Percentiles rank a stretch among this genome's conserved stretches.
phyloP scores from a whole-genome alignment of 176 grass and related monocot species.

The Raddia guianensis region DNA sequence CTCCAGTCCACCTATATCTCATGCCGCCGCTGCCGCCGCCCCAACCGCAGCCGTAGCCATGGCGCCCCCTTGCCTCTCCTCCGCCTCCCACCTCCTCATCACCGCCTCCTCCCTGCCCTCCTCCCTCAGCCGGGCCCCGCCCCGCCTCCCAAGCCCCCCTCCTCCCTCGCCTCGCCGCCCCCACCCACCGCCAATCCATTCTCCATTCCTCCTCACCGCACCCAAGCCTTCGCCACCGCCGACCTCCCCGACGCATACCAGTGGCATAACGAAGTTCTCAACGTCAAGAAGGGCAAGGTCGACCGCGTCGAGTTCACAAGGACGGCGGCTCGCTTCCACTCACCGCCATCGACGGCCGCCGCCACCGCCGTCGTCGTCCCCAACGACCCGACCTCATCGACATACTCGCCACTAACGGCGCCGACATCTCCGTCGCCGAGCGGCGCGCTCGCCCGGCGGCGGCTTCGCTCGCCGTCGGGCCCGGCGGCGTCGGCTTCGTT shows the following conservation, averaged over 20 bases:
- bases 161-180: slow-evolving; percentile 49
- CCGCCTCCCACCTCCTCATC: slow-evolving; percentile 65
- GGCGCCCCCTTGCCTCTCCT: slow-evolving; percentile 55
- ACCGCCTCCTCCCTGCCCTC: slow-evolving; percentile 33
- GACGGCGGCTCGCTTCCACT: slow-evolving; percentile 79
- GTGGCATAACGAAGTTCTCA: slow-evolving; percentile 97
- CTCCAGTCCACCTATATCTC: no score
- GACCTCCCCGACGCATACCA: slow-evolving; percentile 80
- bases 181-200: slow-evolving; percentile 62
- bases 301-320: slow-evolving; percentile 89
- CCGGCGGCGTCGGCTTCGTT: slow-evolving; percentile 67
- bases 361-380: slow-evolving; percentile 74
- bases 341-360: slow-evolving; percentile 75
- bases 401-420: slow-evolving; percentile 93
- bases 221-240: slow-evolving; percentile 43
- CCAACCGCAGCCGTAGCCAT: slow-evolving; percentile 23
- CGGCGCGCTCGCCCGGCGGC: no score
- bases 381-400: slow-evolving; percentile 96
- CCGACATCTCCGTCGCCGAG: slow-evolving; percentile 96
- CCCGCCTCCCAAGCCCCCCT: slow-evolving; percentile 50
- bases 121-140: slow-evolving; percentile 21
- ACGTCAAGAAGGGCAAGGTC: slow-evolving; percentile 85
- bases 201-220: slow-evolving; percentile 63
- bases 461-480: slow-evolving; percentile 41
- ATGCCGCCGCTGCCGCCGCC: no score